Evolutionary conservation across 257 asterid species (phyloP).

Genomic region (Scutellaria barbata): DNA sequence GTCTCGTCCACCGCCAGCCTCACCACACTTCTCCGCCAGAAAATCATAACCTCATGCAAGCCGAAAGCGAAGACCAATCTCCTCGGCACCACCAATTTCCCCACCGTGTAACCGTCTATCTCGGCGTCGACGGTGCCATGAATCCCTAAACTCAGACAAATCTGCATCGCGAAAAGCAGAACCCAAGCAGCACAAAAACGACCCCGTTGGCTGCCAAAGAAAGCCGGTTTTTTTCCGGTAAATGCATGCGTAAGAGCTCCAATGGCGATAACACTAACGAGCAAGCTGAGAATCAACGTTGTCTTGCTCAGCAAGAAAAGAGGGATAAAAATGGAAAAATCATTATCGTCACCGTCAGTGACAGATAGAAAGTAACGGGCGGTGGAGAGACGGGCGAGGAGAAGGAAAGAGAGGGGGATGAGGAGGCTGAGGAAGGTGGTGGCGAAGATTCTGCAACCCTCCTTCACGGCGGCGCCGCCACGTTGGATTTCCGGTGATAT

Average conservation of each 20-base stretch:
- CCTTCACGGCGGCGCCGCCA: constrained; percentile 36
- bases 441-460: constrained; percentile 47
- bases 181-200: constrained; percentile 44
- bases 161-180: constrained; percentile 47
- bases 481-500: background rate
- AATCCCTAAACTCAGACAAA: constrained; percentile 57
- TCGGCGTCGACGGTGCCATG: constrained; percentile 50
- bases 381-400: constrained; percentile 64
- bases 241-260: constrained; percentile 43
- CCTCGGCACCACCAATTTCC: constrained; percentile 29
- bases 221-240: constrained; percentile 8
- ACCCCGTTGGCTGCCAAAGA: constrained; percentile 7
- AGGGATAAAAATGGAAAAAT: constrained; percentile 14
- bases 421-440: constrained; percentile 67
- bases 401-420: constrained; percentile 68
- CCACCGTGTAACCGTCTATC: constrained; percentile 29
- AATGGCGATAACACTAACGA: constrained; percentile 41
- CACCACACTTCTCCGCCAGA: constrained; percentile 58
- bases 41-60: constrained; percentile 60
- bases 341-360: background rate
- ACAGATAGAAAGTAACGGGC: constrained; percentile 44
- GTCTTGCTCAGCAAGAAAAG: constrained; percentile 33
- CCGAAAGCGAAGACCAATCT: constrained; percentile 58
- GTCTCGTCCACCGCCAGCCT: constrained; percentile 70
- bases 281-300: constrained; percentile 38